Percentiles rank a stretch among this genome's conserved stretches.
Conservation (phyloP, 768 basidiomycete species). For the Tylopilus felleus region DNA sequence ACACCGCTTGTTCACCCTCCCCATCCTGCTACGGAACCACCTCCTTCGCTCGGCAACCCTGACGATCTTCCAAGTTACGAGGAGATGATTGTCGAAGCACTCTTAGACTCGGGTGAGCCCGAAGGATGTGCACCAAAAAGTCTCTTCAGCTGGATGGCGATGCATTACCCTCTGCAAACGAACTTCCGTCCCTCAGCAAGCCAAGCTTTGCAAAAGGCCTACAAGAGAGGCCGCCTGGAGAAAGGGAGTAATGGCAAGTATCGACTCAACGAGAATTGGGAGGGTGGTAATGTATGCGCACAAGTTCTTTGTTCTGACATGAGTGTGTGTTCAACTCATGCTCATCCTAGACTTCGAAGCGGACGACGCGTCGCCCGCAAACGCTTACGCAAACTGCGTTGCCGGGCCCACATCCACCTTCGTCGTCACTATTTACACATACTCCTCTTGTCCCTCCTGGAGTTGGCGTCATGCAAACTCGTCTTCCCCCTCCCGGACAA, state of each 20-base stretch:
- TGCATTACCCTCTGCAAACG: constrained; percentile 76
- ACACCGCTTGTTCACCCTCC: constrained; percentile 34
- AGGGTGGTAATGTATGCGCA: constrained; percentile 69
- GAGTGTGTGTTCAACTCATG: constrained; percentile 6
- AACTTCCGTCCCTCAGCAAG: constrained; percentile 89
- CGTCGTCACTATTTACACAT: constrained; percentile 58
- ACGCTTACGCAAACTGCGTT: constrained; percentile 34
- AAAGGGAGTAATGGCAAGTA: constrained; percentile 75
- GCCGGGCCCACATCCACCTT: constrained; percentile 25
- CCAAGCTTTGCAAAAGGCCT: constrained; percentile 86
- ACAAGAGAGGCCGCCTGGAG: constrained; percentile 73
- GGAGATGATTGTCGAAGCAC: constrained; percentile 86
- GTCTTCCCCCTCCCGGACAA: constrained; percentile 32
- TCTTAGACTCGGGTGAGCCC: constrained; percentile 60
- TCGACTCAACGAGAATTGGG: constrained; percentile 71
- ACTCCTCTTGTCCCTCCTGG: constrained; percentile 40
- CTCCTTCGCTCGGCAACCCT: constrained; percentile 19
- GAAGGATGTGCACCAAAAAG: constrained; percentile 84
- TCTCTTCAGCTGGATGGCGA: constrained; percentile 80
- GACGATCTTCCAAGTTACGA: constrained; percentile 84
- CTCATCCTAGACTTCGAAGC: constrained; percentile 58
- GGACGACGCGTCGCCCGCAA: constrained; percentile 80
- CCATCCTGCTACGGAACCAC: constrained; percentile 30
- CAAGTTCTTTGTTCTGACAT: neutral
- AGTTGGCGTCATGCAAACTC: constrained; percentile 33